These are phyloP conservation scores for Begonia peltatifolia DNA, from an alignment of 306 rosid species.

Conservation along the genomic window DNA sequence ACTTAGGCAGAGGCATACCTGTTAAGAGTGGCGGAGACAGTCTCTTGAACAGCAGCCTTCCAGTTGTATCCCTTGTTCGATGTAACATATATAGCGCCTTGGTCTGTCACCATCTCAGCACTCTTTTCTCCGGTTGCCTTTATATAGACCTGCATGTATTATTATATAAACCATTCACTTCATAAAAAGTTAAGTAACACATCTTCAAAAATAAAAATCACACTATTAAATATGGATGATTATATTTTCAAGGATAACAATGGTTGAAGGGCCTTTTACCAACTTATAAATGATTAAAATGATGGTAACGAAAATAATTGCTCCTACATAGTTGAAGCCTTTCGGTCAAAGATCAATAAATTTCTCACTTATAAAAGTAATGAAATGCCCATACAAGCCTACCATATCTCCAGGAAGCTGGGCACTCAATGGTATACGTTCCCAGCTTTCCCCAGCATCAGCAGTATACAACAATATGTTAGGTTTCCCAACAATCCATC, in stretches of 20 bases:
- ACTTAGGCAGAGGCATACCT: constrained; percentile 30
- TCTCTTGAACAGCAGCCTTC: constrained; percentile 96
- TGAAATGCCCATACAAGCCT: constrained; percentile 2
- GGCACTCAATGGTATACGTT: constrained; percentile 74
- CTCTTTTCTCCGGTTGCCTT: constrained; percentile 88
- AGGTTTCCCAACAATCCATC: constrained; percentile 96
- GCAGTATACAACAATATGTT: constrained; percentile 76
- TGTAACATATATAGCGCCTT: constrained; percentile 93
- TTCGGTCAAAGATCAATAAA: no score
- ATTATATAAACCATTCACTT: no score
- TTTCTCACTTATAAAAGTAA: no score
- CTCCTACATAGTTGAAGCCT: no score
- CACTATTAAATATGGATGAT: no score
- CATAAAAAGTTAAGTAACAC: no score
- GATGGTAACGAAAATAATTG: no score
- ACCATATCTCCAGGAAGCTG: constrained; percentile 97
- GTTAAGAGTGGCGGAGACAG: constrained; percentile 95
- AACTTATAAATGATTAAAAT: no score
- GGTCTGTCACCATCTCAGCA: constrained; percentile 95
- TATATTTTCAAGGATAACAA: no score
- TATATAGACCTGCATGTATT: constrained; percentile 60
- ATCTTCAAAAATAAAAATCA: no score
- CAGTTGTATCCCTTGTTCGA: constrained; percentile 89
- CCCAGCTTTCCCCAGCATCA: constrained; percentile 87
- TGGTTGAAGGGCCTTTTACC: no score